Evolutionary conservation across 2,329 filamentous ascomycete species (phyloP).

Genomic region (Diplodia corticola): DNA sequence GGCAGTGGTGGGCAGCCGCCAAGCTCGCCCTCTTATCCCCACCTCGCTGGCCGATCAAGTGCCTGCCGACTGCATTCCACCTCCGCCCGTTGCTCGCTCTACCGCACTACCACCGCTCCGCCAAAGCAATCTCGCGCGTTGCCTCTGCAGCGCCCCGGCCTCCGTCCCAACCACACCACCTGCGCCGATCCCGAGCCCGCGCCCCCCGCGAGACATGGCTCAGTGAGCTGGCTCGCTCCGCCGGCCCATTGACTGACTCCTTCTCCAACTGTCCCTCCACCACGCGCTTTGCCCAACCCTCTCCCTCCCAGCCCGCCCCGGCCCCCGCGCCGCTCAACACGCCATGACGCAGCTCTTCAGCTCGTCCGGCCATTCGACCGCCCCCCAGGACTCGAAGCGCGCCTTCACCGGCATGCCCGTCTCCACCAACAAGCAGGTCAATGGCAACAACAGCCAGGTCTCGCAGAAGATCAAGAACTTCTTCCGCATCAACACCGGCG

Average conservation of each 20-base stretch:
- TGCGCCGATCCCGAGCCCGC: constrained; percentile 8
- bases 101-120: background rate
- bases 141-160: background rate
- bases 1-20: background rate
- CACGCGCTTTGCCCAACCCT: constrained; percentile 8
- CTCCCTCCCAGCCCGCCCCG: constrained; percentile 14
- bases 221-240: constrained; percentile 32
- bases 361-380: constrained; percentile 38
- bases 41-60: constrained; percentile 18
- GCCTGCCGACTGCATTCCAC: constrained; percentile 7
- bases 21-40: constrained; percentile 16
- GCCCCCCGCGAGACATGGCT: constrained; percentile 32
- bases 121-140: background rate
- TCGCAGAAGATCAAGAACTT: constrained; percentile 69
- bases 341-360: constrained; percentile 48
- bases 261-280: background rate
- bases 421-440: constrained; percentile 49
- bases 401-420: constrained; percentile 50
- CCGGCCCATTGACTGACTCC: constrained; percentile 25
- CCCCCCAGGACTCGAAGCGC: constrained; percentile 45
- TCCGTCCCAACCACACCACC: background rate
- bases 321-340: constrained; percentile 17
- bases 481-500: constrained; percentile 64
- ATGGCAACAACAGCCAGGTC: constrained; percentile 55
- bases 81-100: background rate